A percentile compares a stretch with the other conserved stretches of the same genome.
These are phyloP conservation scores for Bipolaris cookei DNA, from an alignment of 2,329 filamentous ascomycete species.

Conservation along the genomic window DNA sequence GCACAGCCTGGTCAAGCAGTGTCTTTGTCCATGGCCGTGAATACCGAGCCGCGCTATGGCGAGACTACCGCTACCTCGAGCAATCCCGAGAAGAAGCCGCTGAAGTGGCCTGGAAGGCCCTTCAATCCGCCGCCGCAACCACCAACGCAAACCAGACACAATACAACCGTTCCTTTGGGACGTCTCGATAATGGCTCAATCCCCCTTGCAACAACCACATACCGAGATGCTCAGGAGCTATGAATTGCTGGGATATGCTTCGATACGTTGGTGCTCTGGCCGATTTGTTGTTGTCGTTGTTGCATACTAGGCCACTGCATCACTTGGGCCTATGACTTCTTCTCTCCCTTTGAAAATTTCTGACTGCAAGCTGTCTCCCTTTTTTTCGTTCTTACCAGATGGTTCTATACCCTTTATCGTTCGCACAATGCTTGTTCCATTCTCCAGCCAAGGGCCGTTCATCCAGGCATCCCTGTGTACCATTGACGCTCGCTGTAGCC, in stretches of 20 bases:
- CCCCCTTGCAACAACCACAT: neutral
- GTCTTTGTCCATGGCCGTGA: slow-evolving; percentile 46
- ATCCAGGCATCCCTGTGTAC: neutral
- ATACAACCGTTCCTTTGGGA: slow-evolving; percentile 29
- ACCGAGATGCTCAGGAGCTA: slow-evolving; percentile 2
- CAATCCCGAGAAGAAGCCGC: slow-evolving; percentile 48
- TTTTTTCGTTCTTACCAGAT: slow-evolving; percentile 5
- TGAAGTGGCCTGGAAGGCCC: slow-evolving; percentile 44
- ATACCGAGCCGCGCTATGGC: slow-evolving; percentile 44
- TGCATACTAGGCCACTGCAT: neutral
- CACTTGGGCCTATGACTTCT: neutral
- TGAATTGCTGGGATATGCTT: neutral
- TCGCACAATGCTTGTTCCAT: slow-evolving; percentile 2
- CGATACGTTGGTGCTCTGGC: neutral
- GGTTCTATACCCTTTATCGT: slow-evolving; percentile 19
- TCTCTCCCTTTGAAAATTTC: slow-evolving; percentile 3
- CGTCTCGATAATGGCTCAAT: slow-evolving; percentile 24
- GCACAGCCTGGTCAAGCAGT: slow-evolving; percentile 47
- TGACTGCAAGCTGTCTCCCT: slow-evolving; percentile 12
- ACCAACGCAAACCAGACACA: slow-evolving; percentile 25
- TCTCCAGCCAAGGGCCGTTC: neutral
- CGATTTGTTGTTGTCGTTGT: neutral
- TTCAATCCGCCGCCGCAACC: slow-evolving; percentile 25
- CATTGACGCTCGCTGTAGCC: neutral
- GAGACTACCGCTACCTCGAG: slow-evolving; percentile 47